Conservation (phyloP, 2,329 filamentous ascomycete genomes). For the Aureobasidium leucospermi region DNA sequence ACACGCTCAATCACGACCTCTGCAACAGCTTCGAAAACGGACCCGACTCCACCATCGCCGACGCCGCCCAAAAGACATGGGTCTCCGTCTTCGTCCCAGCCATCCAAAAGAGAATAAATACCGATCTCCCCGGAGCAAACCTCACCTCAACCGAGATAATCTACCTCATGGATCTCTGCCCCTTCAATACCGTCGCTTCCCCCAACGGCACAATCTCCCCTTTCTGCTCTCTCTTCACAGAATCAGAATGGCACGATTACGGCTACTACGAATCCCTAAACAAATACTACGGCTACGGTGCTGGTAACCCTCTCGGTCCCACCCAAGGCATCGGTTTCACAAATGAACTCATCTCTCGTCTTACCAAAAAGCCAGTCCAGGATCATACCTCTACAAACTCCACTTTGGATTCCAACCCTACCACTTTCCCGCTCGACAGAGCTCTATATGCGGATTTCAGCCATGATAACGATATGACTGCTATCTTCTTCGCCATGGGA, state of each 20-base stretch:
- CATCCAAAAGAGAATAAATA: conserved; percentile 63
- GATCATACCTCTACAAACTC: conserved; percentile 71
- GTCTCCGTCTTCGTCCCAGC: conserved; percentile 55
- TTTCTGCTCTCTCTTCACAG: conserved; percentile 71
- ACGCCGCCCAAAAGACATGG: conserved; percentile 51
- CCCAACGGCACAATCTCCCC: conserved; percentile 50
- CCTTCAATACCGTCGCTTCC: conserved; percentile 71
- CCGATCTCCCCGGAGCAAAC: conserved; percentile 59
- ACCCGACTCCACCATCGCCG: conserved; percentile 41
- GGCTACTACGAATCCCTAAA: conserved; percentile 72
- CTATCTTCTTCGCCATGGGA: conserved; percentile 68
- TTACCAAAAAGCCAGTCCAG: conserved; percentile 60
- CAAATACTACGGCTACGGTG: conserved; percentile 78
- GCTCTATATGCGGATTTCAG: conserved; percentile 81
- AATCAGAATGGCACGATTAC: conserved; percentile 66
- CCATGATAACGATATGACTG: conserved; percentile 82
- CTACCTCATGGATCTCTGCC: conserved; percentile 80
- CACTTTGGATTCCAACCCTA: conserved; percentile 60
- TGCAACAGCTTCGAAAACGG: conserved; percentile 66
- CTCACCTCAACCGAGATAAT: conserved; percentile 57
- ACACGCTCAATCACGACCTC: conserved; percentile 68
- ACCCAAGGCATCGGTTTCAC: conserved; percentile 82
- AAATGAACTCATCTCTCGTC: conserved; percentile 77
- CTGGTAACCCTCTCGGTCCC: conserved; percentile 69
- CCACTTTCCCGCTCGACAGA: conserved; percentile 64